phyloP scores from a whole-genome alignment of 2,329 filamentous ascomycete genomes.

The Paracorniculantispora psalliotae region DNA sequence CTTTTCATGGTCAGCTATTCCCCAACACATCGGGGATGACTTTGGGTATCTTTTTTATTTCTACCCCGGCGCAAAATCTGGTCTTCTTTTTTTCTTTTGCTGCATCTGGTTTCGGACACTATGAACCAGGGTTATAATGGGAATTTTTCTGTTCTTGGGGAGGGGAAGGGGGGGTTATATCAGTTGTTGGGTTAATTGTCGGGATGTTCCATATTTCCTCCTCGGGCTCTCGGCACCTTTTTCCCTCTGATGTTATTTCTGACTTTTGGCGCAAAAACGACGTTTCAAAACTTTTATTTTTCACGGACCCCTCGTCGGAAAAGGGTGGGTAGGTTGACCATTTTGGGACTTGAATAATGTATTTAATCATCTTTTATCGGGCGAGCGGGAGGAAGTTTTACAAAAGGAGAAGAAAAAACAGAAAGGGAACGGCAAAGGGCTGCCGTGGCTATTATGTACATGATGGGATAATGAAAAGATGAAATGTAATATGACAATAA shows the following conservation, averaged over 20 bases:
- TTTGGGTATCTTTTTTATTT: neutral
- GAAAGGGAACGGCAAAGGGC: neutral
- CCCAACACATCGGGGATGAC: neutral
- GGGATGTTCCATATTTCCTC: neutral
- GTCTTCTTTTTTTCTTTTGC: neutral
- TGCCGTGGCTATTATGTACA: neutral
- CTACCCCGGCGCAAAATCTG: constrained; percentile 1
- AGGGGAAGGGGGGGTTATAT: neutral
- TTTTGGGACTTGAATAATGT: too few species aligned
- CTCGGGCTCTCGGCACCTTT: neutral
- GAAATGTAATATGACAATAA: neutral
- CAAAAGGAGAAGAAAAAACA: too few species aligned
- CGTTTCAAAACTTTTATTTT: too few species aligned
- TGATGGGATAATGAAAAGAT: neutral
- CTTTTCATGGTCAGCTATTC: neutral
- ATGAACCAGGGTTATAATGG: neutral
- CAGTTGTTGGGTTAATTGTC: neutral
- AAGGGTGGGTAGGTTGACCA: too few species aligned
- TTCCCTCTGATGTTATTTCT: too few species aligned
- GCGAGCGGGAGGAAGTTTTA: too few species aligned
- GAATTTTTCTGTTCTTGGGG: neutral
- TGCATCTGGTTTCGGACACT: neutral
- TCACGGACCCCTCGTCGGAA: too few species aligned
- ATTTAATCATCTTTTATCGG: too few species aligned
- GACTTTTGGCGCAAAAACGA: too few species aligned